Conservation (phyloP, 2,329 filamentous ascomycete genomes). For the Didymella keratinophila region DNA sequence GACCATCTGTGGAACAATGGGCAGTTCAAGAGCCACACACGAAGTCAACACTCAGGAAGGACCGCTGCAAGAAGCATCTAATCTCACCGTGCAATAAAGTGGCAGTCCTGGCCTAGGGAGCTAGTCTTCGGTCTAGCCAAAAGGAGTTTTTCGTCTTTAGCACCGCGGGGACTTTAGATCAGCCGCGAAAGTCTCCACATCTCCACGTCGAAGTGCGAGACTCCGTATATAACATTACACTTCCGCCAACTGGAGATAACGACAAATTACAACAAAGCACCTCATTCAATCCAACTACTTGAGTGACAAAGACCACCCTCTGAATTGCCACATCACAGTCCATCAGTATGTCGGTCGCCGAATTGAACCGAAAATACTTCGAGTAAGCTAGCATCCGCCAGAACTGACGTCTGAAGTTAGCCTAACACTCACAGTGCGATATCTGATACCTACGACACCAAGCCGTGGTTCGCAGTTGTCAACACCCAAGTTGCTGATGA, state of each 20-base stretch:
- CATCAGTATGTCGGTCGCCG: constrained; percentile 40
- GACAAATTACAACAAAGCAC: neutral
- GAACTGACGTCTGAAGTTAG: neutral
- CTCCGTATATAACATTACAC: constrained; percentile 5
- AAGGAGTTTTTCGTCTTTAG: constrained; percentile 8
- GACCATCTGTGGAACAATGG: neutral
- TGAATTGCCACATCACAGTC: neutral
- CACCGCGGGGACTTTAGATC: constrained; percentile 17
- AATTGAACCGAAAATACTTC: constrained; percentile 49
- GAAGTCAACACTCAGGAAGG: too few species aligned
- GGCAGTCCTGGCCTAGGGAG: neutral
- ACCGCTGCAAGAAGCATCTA: neutral
- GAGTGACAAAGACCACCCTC: neutral
- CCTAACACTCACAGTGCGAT: constrained; percentile 54
- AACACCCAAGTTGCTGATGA: constrained; percentile 63
- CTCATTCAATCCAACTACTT: neutral
- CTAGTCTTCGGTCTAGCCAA: constrained; percentile 4
- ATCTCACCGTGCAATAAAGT: neutral
- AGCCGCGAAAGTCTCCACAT: constrained; percentile 8
- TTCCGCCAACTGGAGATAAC: too few species aligned
- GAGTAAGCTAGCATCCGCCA: constrained; percentile 32
- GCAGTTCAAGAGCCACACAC: neutral
- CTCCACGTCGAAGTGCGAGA: neutral
- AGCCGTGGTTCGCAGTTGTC: constrained; percentile 61
- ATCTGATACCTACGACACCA: constrained; percentile 64